phyloP scores from a whole-genome alignment of 768 basidiomycete genomes.

The Leucocoprinus sp. region DNA sequence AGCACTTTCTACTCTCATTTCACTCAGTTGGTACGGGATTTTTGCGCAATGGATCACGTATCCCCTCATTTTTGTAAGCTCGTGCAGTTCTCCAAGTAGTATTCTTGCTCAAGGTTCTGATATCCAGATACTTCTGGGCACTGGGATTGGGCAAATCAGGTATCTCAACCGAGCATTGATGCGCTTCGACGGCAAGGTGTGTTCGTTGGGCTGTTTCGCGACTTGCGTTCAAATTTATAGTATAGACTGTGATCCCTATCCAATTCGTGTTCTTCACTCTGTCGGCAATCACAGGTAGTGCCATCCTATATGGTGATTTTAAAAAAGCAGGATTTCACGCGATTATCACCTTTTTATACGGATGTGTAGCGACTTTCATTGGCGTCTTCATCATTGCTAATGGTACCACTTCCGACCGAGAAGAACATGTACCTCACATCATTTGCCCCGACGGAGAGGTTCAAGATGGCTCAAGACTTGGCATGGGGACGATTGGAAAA shows the following conservation, averaged over 20 bases:
- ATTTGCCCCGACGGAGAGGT: slow-evolving; percentile 13
- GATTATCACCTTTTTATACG: slow-evolving; percentile 78
- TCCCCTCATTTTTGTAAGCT: slow-evolving; percentile 59
- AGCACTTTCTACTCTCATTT: slow-evolving; percentile 80
- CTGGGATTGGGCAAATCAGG: slow-evolving; percentile 77
- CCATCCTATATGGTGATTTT: slow-evolving; percentile 93
- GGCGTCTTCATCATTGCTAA: slow-evolving; percentile 83
- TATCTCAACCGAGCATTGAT: slow-evolving; percentile 85
- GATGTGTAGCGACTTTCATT: slow-evolving; percentile 80
- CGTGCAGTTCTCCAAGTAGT: background rate
- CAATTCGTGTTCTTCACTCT: slow-evolving; percentile 95
- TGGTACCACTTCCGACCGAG: slow-evolving; percentile 16
- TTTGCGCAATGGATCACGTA: slow-evolving; percentile 81
- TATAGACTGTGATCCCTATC: slow-evolving; percentile 80
- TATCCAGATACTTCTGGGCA: slow-evolving; percentile 58
- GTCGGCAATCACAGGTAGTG: slow-evolving; percentile 87
- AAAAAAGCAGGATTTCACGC: slow-evolving; percentile 72
- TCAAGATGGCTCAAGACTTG: slow-evolving; percentile 19
- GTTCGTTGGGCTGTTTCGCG: slow-evolving; percentile 1
- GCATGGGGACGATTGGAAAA: slow-evolving; percentile 28
- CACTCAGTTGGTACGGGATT: slow-evolving; percentile 66
- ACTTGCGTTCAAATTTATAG: slow-evolving; percentile 5
- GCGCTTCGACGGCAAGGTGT: slow-evolving; percentile 88
- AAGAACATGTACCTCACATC: slow-evolving; percentile 24
- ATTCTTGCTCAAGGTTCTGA: slow-evolving; percentile 2